Percentiles rank a stretch among this genome's conserved stretches.
Evolutionary conservation across 768 basidiomycete species (phyloP).

Genomic region (Collybia sordida): DNA sequence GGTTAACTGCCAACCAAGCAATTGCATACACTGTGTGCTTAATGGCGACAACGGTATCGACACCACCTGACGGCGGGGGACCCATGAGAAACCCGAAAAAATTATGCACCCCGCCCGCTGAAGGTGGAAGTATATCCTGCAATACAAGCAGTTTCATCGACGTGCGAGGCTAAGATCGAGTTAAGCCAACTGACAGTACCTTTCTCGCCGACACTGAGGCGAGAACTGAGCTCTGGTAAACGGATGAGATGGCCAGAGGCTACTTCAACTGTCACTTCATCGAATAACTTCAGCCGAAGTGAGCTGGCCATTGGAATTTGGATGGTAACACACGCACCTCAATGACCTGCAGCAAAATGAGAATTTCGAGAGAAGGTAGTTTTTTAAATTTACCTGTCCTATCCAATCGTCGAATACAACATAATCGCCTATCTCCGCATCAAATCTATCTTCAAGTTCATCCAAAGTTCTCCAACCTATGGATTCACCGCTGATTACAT

Average conservation of each 20-base stretch:
- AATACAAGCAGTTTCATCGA: conserved; percentile 4
- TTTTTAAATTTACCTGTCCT: conserved; percentile 65
- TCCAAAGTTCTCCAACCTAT: conserved; percentile 62
- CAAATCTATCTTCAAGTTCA: conserved; percentile 55
- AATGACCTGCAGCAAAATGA: conserved; percentile 49
- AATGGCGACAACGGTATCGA: conserved; percentile 69
- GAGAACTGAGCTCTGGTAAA: conserved; percentile 76
- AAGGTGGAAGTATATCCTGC: conserved; percentile 68
- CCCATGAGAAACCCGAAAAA: conserved; percentile 47
- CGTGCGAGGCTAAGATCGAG: neutral
- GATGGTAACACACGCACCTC: conserved; percentile 54
- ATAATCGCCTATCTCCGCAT: conserved; percentile 78
- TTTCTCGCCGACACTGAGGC: conserved; percentile 72
- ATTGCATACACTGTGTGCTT: conserved; percentile 79
- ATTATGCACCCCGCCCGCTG: conserved; percentile 41
- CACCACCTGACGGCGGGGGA: conserved; percentile 37
- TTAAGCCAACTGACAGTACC: conserved; percentile 53
- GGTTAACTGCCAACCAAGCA: conserved; percentile 87
- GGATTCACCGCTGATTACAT: conserved; percentile 64
- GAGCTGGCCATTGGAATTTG: conserved; percentile 8
- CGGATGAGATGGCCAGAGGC: conserved; percentile 63
- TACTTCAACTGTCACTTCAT: conserved; percentile 77
- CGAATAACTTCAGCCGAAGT: conserved; percentile 59
- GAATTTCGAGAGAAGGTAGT: neutral
- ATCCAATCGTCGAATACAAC: conserved; percentile 86